phyloP scores from a whole-genome alignment of 352 stramenopile genomes.

The Globisporangium paddicum region DNA sequence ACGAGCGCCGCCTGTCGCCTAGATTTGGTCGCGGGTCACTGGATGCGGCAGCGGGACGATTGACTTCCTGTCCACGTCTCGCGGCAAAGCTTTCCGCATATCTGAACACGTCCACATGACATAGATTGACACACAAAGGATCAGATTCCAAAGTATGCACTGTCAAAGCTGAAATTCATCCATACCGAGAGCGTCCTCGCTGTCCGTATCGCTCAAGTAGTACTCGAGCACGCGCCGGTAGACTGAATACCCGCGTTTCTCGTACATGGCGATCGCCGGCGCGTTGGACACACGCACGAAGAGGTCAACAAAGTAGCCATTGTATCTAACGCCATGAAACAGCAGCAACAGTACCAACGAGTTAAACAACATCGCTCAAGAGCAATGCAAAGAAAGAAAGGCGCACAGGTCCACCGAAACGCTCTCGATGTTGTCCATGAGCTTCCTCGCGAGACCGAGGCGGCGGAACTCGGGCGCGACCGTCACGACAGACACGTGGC shows the following conservation, averaged over 20 bases:
- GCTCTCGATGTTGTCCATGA: slow-evolving; percentile 94
- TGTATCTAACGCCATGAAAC: too few species aligned
- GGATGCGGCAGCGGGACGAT: slow-evolving; percentile 86
- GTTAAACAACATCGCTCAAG: too few species aligned
- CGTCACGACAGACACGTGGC: slow-evolving; percentile 97
- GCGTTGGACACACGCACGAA: slow-evolving; percentile 97
- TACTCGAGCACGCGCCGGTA: slow-evolving; percentile 91
- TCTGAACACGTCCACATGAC: too few species aligned
- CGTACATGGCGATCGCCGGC: slow-evolving; percentile 91
- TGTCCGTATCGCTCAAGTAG: slow-evolving; percentile 81
- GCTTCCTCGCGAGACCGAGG: slow-evolving; percentile 88
- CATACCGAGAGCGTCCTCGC: slow-evolving; percentile 88
- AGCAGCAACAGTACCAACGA: too few species aligned
- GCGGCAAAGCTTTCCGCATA: slow-evolving; percentile 91
- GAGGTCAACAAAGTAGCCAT: slow-evolving; percentile 99
- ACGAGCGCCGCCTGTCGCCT: too few species aligned
- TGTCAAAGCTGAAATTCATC: too few species aligned
- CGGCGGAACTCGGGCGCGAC: slow-evolving; percentile 94
- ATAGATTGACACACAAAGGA: too few species aligned
- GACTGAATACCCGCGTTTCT: slow-evolving; percentile 90
- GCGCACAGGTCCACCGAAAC: slow-evolving; percentile 67
- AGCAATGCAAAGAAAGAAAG: too few species aligned
- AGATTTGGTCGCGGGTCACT: slow-evolving; percentile 78
- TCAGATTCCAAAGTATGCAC: too few species aligned
- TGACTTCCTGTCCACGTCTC: slow-evolving; percentile 88